Evolutionary conservation across 768 basidiomycete genomes (phyloP), one percentile per base, ranked within the genome.

Genomic region (Glaciozyma martinii): DNA sequence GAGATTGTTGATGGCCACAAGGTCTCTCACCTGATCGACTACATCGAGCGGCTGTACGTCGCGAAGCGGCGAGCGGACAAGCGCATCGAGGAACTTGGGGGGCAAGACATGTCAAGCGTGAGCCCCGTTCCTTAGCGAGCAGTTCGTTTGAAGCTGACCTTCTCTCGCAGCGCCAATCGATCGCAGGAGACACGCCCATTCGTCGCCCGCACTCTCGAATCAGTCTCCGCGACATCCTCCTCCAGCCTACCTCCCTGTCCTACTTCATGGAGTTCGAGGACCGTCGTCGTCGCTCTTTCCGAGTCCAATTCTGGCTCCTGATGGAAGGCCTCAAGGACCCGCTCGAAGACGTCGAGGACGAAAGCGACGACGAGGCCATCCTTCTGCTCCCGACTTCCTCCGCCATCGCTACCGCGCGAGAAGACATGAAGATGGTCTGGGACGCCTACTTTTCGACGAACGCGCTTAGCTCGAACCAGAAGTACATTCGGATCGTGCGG

Each of bases 261-360:
- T 94, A 95, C 75, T 89, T 94, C 78, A 92, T 97, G 86, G 95
- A 99, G 78, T 95, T 90, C 72, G 93, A 97, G 90, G 95, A 98
- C 71, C 83, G 95, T 19, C 83, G 88, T 12, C 82, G 85, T 65
- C 84, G 87, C 37, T 88, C 92, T 18, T 74, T 89, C 18, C 83
- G 90, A 15, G 90, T 95, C 5, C 94, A 98, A 68, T 99, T 97
- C 77, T 98, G 94, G 94, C 80, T 98, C 2, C 90, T 91, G 0
- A 89, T 97, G 3, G 92, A 99, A 78, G 90, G 90, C 63, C 94
- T 98, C 82, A 97, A 97, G 78, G 90, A 94, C 71, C 95, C 95
- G 1, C 78, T 99, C 32, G 93, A 95, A 76, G 83, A 84, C 27
- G 86, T 84, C 42, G 84, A 84, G 58, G 85, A 84, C 19, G 85